Evolutionary conservation across 1,139 yeast species (phyloP), one percentile per base, ranked within the genome.

Genomic region (Suhomyces bolitotheri): DNA sequence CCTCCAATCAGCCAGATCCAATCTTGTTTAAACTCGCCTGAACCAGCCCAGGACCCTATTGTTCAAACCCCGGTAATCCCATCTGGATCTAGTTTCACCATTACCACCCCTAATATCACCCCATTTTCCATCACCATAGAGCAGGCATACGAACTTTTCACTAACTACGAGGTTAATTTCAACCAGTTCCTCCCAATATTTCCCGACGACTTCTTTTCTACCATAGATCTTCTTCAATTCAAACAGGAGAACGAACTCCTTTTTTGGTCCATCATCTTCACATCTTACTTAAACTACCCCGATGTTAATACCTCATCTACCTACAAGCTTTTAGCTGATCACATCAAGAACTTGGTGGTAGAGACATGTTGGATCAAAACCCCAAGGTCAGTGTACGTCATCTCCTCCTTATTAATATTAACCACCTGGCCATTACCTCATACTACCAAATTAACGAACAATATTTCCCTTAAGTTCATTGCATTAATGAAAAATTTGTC

Each of bases 401-500:
- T 71, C 20, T 57, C 66, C 6, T 60, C 75, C 3, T 57, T 71
- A 31, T 53, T 70, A 28, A 60, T 71, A 17, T 58, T 71, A 36
- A 70, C 76, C 7, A 68, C 75, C 3, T 71, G 76, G 76, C 72
- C 75, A n/a, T 54, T 70, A 24, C 75, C 74, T 5, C 54, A 54
- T 19, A 45, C 51, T 13, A 57, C 58, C 35, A 62, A 60, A 29
- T 50, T 64, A 21, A 57, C 61, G 24, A 71, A 68, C 38, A 62
- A 66, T 44, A 47, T 65, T 16, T 56, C 69, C 2, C 50, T 70
- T 31, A 70, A 68, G 42, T 70, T 64, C 45, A 51, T 67, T 15
- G 61, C 73, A 6, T 56, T 68, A 25, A 65, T 69, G 68, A 68
- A 65, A 44, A 61, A 58, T 33, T 56, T 71, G 37, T 52, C 72